These are phyloP conservation scores for Elsinoe necatrix DNA, from an alignment of 2,329 filamentous ascomycete genomes.

Conservation along the genomic window DNA sequence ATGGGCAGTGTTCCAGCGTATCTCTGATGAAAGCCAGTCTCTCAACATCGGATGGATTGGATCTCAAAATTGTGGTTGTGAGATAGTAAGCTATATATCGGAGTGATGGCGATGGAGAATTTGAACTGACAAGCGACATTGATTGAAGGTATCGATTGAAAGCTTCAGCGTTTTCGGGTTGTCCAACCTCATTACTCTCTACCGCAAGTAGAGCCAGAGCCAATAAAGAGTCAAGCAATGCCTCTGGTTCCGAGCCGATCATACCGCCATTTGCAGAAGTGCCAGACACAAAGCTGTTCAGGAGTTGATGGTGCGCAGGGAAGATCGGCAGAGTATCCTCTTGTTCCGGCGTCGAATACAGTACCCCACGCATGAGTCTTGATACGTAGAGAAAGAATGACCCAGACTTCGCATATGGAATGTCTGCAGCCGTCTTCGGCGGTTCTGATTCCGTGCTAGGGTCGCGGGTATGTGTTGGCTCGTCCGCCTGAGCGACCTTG, in stretches of 20 bases:
- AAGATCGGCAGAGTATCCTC: constrained; percentile 39
- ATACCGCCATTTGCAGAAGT: constrained; percentile 30
- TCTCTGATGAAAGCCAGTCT: constrained; percentile 48
- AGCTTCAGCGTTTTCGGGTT: constrained; percentile 42
- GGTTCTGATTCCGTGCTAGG: constrained; percentile 45
- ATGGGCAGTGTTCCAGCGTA: constrained; percentile 46
- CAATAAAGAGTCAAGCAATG: constrained; percentile 47
- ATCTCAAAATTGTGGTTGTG: constrained; percentile 43
- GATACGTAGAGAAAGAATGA: constrained; percentile 47
- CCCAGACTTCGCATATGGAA: constrained; percentile 49
- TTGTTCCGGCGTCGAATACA: constrained; percentile 35
- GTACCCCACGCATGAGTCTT: constrained; percentile 40
- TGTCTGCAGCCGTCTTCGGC: constrained; percentile 44
- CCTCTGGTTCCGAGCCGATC: constrained; percentile 41
- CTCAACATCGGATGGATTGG: constrained; percentile 44
- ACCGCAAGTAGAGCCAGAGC: constrained; percentile 45
- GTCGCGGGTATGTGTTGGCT: not conserved
- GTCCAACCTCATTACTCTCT: constrained; percentile 37
- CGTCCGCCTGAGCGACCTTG: constrained; percentile 34
- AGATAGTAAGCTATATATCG: constrained; percentile 43
- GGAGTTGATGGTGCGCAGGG: constrained; percentile 44
- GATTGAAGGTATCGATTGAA: constrained; percentile 47
- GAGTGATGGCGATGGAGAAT: constrained; percentile 39
- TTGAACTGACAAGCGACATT: constrained; percentile 41
- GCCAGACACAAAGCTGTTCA: constrained; percentile 44